phyloP scores from a whole-genome alignment of 140 eudicot species.

The Ambrosia hybrid region DNA sequence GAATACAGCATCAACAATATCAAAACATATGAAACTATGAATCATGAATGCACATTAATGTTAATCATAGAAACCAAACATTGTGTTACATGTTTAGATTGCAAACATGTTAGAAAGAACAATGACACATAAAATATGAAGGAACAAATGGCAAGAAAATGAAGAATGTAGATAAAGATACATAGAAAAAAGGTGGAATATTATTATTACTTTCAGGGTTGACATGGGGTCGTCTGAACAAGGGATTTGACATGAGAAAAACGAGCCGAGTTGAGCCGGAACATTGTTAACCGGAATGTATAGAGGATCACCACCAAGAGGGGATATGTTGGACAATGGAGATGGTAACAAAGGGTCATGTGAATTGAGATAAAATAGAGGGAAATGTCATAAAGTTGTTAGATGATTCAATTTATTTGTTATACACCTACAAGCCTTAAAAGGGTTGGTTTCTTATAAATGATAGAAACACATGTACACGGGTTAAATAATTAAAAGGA shows the following conservation, averaged over 20 bases:
- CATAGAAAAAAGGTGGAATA: no score
- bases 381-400: constrained; percentile 3
- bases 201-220: no score
- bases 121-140: background rate
- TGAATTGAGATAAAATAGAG: background rate
- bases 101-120: background rate
- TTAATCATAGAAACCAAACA: constrained; percentile 3
- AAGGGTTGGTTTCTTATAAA: no score
- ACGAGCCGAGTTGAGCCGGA: background rate
- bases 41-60: constrained; percentile 3
- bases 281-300: background rate
- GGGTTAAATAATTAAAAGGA: no score
- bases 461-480: no score
- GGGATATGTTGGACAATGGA: background rate
- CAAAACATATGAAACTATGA: background rate
- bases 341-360: background rate
- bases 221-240: background rate
- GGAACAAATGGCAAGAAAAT: no score
- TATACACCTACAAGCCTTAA: background rate
- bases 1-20: no score
- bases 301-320: background rate
- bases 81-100: no score
- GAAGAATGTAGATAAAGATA: no score
- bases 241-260: background rate
- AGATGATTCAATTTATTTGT: background rate